phyloP scores from a whole-genome alignment of 176 grass and related monocot species.

The Rhynchospora pubera region DNA sequence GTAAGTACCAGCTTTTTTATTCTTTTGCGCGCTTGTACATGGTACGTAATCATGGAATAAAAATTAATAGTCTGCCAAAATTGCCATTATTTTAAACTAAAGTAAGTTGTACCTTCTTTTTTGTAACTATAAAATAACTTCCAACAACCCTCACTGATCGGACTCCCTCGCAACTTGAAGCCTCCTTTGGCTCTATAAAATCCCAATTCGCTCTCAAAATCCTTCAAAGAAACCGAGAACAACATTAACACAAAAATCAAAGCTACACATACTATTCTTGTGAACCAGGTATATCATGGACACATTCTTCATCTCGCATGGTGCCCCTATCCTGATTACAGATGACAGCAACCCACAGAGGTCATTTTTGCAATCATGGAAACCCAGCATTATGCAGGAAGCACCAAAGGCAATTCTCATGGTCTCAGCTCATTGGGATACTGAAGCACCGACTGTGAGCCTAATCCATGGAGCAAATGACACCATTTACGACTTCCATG shows the following conservation, averaged over 20 bases:
- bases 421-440: conserved; percentile 78
- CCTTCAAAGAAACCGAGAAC: background rate
- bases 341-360: conserved; percentile 9
- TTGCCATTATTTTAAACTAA: too few species aligned
- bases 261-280: background rate
- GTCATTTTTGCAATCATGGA: conserved; percentile 27
- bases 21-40: too few species aligned
- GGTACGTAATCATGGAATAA: too few species aligned
- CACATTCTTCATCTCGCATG: conserved; percentile 34
- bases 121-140: too few species aligned
- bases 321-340: conserved; percentile 6
- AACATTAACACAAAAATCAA: background rate
- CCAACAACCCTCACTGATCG: too few species aligned
- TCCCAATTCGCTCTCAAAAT: background rate
- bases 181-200: background rate
- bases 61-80: too few species aligned
- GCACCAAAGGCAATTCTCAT: conserved; percentile 57
- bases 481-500: conserved; percentile 67
- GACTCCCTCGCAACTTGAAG: too few species aligned
- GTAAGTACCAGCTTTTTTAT: too few species aligned
- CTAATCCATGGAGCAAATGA: conserved; percentile 38
- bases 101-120: too few species aligned
- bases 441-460: conserved; percentile 39
- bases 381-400: background rate
- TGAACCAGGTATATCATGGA: conserved; percentile 20